Base-by-base conservation (phyloP, 2,329 filamentous ascomycete species). In the Pseudocercospora musae region DNA sequence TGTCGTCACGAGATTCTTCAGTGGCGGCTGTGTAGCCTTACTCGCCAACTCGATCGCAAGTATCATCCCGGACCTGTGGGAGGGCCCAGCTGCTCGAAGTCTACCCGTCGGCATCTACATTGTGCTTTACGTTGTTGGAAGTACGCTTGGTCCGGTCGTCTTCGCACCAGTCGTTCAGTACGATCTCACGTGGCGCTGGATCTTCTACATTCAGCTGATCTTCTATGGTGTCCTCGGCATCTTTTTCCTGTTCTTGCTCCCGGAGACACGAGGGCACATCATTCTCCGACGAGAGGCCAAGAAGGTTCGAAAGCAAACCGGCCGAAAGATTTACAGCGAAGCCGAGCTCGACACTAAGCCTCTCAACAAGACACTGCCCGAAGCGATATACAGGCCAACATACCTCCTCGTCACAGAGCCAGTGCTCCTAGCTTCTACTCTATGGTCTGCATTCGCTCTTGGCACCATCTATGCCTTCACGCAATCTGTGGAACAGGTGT, bases 401-500 rank as follows among this genome's bases (percentile, higher is more conserved):
- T 74, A 75, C 40, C 78, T 83, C 68, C 75, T 83, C 4, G 75
- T 73, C 66, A 84, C 81, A 1, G 81, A 84, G 71, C 78, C 78
- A 2, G 81, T 84, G 0, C 77, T 84, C 2, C 75, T 81, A 46
- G 76, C 76, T 52, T 77, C 79, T 52, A 81, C 80, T 1, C 61
- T 83, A 18, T 82, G 80, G 80, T 80, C 78, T 7, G 77, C 78
- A 15, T 80, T 82, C 60, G 75, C 76, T 61, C 74, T 80, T 55
- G 79, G 79, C n/a, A 78, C 75, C 1, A 76, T 81, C 20, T 83
- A 80, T 69, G 75, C 82, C 65, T 82, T 81, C 70, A 82, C 80
- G 0, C 81, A 83, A 61, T 80, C 77, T 29, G 77, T 80, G 46
- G 76, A 76, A 10, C 74, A 79, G 65, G 76, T 81, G 57, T 80